phyloP scores from a whole-genome alignment of 176 grass and related monocot species.

The Lolium rigidum region DNA sequence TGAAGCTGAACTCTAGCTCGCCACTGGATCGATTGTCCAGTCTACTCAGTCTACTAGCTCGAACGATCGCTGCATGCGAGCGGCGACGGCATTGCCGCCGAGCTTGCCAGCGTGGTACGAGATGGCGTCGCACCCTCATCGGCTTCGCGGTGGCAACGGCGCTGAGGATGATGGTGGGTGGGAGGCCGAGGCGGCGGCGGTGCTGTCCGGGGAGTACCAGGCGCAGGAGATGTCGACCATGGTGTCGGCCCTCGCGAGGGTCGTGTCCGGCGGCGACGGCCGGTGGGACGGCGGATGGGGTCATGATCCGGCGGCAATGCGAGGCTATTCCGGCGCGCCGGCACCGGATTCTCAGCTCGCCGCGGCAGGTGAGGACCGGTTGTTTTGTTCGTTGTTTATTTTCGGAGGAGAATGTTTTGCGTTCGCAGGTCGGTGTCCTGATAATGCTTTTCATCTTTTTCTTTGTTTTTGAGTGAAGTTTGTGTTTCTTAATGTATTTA shows the following conservation, averaged over 20 bases:
- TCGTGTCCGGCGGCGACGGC: conserved; percentile 45
- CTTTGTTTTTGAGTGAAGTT: background rate
- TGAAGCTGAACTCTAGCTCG: background rate
- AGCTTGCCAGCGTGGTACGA: no score
- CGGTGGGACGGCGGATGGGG: background rate
- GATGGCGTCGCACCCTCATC: conserved; percentile 25
- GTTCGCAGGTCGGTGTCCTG: conserved; percentile 1
- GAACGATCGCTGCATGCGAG: background rate
- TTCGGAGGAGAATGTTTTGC: background rate
- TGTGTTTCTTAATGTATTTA: background rate
- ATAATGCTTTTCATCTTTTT: background rate
- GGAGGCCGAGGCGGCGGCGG: background rate
- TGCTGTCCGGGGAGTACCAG: conserved; percentile 61
- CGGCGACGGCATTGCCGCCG: conserved; percentile 17
- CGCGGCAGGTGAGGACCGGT: conserved; percentile 31
- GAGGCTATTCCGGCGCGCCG: conserved; percentile 21
- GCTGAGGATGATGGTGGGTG: background rate
- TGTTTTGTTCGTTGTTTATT: background rate
- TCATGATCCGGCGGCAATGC: background rate
- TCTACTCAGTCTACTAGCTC: background rate
- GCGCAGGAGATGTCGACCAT: conserved; percentile 66
- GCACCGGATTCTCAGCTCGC: conserved; percentile 20
- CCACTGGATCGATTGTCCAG: background rate
- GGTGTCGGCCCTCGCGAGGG: conserved; percentile 71
- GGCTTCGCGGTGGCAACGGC: conserved; percentile 9